A percentile compares a stretch with the other conserved stretches of the same genome.
Conservation (phyloP, 1,284 basidiomycete genomes). For the Tilletia caries region DNA sequence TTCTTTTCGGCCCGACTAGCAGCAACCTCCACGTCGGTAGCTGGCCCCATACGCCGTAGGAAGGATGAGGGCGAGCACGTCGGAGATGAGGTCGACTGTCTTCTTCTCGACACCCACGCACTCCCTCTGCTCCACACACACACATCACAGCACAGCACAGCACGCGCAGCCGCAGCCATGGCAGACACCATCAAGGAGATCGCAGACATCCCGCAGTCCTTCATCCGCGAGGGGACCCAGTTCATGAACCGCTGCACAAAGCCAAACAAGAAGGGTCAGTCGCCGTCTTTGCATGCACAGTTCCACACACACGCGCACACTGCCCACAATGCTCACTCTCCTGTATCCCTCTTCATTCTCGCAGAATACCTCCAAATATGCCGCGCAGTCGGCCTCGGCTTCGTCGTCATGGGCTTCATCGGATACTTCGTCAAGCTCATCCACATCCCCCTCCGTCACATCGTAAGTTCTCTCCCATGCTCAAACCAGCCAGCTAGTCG, state of each 20-base stretch:
- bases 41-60: too few species aligned
- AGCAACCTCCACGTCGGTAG: too few species aligned
- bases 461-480: constrained; percentile 25
- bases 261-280: constrained; percentile 84
- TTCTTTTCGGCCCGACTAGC: too few species aligned
- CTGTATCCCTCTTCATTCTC: not conserved
- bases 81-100: too few species aligned
- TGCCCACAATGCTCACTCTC: not conserved
- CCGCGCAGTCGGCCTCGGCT: constrained; percentile 50
- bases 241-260: constrained; percentile 97
- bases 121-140: too few species aligned
- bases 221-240: constrained; percentile 87
- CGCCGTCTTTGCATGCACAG: not conserved
- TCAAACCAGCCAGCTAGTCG: too few species aligned
- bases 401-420: constrained; percentile 54
- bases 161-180: too few species aligned
- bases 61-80: too few species aligned
- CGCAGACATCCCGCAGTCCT: constrained; percentile 84
- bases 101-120: too few species aligned
- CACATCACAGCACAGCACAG: too few species aligned
- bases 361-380: constrained; percentile 53
- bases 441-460: constrained; percentile 53
- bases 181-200: constrained; percentile 88
- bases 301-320: not conserved
- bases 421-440: constrained; percentile 54